These are phyloP conservation scores for Lipomyces sp. DNA, from an alignment of 805 yeast genomes.

Conservation along the genomic window DNA sequence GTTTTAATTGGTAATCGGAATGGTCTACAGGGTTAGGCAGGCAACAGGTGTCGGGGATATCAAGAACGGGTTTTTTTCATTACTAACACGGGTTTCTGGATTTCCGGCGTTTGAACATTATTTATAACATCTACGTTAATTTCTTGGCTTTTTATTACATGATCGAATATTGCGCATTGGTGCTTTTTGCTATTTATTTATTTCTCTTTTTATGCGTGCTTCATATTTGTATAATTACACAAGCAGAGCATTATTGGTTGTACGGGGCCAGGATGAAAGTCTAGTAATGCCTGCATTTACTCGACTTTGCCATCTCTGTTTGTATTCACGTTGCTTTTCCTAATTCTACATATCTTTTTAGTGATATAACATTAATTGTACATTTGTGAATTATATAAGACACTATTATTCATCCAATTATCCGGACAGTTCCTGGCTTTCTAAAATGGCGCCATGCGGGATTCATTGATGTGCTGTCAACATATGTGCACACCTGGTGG, in stretches of 20 bases:
- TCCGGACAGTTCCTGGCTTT: too few relatives aligned
- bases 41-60: conserved; percentile 15
- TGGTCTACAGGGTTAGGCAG: conserved; percentile 8
- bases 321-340: neutral
- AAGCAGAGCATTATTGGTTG: neutral
- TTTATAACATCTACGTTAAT: conserved; percentile 1
- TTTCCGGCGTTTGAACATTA: neutral
- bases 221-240: neutral
- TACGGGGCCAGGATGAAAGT: too few relatives aligned
- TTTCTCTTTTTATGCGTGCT: neutral
- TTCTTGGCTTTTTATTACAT: conserved; percentile 5
- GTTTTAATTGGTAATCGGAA: neutral
- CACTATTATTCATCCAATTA: neutral
- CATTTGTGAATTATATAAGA: neutral
- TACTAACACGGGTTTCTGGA: conserved; percentile 3
- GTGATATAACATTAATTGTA: conserved; percentile 1
- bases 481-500: too few relatives aligned
- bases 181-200: conserved; percentile 3
- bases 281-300: too few relatives aligned
- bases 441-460: too few relatives aligned
- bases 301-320: neutral
- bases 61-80: conserved; percentile 5
- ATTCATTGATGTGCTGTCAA: too few relatives aligned
- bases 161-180: conserved; percentile 4
- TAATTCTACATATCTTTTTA: neutral